phyloP scores from a whole-genome alignment of 805 yeast species.

The Wickerhamomyces bovis region DNA sequence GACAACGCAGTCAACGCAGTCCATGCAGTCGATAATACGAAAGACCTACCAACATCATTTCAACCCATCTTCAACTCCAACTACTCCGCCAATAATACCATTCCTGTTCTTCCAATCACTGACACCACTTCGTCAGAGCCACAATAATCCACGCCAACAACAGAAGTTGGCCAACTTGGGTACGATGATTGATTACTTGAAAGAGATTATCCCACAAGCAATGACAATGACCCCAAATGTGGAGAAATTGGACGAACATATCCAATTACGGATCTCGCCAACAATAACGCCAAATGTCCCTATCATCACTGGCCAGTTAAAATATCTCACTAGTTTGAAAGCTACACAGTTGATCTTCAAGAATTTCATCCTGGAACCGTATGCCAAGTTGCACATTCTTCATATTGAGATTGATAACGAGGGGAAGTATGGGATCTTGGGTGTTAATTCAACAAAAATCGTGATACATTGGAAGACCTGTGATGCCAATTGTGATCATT shows the following conservation, averaged over 20 bases:
- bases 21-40: not conserved
- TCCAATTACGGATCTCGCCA: slow-evolving; percentile 53
- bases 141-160: slow-evolving; percentile 1
- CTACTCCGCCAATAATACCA: not conserved
- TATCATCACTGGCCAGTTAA: slow-evolving; percentile 43
- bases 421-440: slow-evolving; percentile 7
- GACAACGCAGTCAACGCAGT: too few species aligned
- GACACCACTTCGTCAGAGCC: not conserved
- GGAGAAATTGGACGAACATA: slow-evolving; percentile 35
- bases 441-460: slow-evolving; percentile 36
- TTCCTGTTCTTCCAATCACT: not conserved
- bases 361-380: slow-evolving; percentile 47
- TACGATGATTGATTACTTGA: slow-evolving; percentile 40
- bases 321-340: slow-evolving; percentile 52
- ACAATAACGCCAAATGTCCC: slow-evolving; percentile 50
- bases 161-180: slow-evolving; percentile 43
- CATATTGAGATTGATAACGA: slow-evolving; percentile 11
- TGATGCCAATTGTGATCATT: slow-evolving; percentile 43
- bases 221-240: slow-evolving; percentile 40
- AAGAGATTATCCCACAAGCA: slow-evolving; percentile 43
- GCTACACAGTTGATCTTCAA: slow-evolving; percentile 49
- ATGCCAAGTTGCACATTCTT: slow-evolving; percentile 45
- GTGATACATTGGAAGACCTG: slow-evolving; percentile 55
- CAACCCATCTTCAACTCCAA: slow-evolving; percentile 2
- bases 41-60: not conserved